A percentile compares a stretch with the other conserved stretches of the same genome.
Conservation (phyloP, 257 asterid genomes). For the Solanum clarkiae region DNA sequence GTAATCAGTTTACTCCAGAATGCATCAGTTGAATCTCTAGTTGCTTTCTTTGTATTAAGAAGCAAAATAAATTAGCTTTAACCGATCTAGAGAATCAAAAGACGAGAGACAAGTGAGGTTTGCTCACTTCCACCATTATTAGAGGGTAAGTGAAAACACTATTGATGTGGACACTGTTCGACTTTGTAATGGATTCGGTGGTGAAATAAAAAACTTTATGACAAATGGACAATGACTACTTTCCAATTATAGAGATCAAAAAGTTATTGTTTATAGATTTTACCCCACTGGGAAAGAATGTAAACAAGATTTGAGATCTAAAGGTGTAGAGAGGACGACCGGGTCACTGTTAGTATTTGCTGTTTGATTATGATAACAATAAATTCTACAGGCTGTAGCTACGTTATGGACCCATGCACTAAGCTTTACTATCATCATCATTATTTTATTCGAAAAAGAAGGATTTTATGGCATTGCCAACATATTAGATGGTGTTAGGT, state of each 20-base stretch:
- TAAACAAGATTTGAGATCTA: background rate
- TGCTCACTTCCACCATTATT: background rate
- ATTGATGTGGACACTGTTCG: background rate
- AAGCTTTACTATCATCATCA: background rate
- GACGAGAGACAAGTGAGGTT: background rate
- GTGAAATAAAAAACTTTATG: background rate
- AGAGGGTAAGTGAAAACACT: background rate
- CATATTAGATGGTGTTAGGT: background rate
- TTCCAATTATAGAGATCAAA: background rate
- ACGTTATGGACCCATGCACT: background rate
- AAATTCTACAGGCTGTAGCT: background rate
- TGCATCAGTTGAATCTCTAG: background rate
- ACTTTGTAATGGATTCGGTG: background rate
- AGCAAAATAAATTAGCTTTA: background rate
- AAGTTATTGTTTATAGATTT: background rate
- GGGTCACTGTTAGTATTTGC: background rate
- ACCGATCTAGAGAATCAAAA: background rate
- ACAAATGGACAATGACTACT: background rate
- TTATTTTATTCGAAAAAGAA: background rate
- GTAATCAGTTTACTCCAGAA: background rate
- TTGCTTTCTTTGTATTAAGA: background rate
- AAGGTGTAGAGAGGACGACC: background rate
- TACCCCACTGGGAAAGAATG: background rate
- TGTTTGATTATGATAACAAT: background rate
- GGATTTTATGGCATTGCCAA: background rate